phyloP scores from a whole-genome alignment of 2,329 filamentous ascomycete genomes.

The Fusarium scirpi region DNA sequence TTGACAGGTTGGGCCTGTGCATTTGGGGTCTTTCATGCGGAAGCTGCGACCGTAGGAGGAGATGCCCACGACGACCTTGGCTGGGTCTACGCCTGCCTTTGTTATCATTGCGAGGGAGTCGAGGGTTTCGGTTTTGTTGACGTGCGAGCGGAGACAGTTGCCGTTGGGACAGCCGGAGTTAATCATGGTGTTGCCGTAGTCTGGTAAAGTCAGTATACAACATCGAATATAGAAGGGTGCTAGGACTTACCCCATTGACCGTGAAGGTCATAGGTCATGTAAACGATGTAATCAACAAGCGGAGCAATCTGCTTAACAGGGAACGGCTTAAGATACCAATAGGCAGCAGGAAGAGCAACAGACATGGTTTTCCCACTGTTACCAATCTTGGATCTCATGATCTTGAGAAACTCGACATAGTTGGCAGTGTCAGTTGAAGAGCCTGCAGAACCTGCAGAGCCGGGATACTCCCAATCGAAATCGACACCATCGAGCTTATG shows the following conservation, averaged over 20 bases:
- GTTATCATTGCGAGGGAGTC: conserved; percentile 54
- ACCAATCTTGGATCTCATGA: conserved; percentile 46
- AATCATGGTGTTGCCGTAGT: conserved; percentile 46
- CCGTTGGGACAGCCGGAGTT: conserved; percentile 45
- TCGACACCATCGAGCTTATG: conserved; percentile 58
- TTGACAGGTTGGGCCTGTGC: conserved; percentile 41
- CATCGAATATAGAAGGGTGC: no score
- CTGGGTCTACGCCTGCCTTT: conserved; percentile 51
- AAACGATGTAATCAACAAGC: conserved; percentile 53
- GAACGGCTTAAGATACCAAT: conserved; percentile 55
- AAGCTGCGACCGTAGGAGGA: conserved; percentile 49
- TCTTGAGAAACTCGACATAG: conserved; percentile 53
- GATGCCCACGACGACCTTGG: conserved; percentile 50
- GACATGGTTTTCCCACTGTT: conserved; percentile 50
- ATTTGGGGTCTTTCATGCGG: conserved; percentile 43
- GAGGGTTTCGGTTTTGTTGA: conserved; percentile 56
- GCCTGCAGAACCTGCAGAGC: conserved; percentile 42
- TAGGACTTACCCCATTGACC: conserved; percentile 52
- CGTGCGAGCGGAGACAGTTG: conserved; percentile 53
- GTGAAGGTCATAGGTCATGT: conserved; percentile 55
- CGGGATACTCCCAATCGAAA: conserved; percentile 62
- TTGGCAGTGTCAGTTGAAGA: conserved; percentile 50
- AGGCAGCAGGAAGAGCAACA: conserved; percentile 55
- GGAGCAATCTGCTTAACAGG: conserved; percentile 50
- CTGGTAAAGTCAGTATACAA: conserved; percentile 31